These are phyloP conservation scores for Cercospora berteroae DNA, from an alignment of 2,329 filamentous ascomycete genomes.

Conservation along the genomic window DNA sequence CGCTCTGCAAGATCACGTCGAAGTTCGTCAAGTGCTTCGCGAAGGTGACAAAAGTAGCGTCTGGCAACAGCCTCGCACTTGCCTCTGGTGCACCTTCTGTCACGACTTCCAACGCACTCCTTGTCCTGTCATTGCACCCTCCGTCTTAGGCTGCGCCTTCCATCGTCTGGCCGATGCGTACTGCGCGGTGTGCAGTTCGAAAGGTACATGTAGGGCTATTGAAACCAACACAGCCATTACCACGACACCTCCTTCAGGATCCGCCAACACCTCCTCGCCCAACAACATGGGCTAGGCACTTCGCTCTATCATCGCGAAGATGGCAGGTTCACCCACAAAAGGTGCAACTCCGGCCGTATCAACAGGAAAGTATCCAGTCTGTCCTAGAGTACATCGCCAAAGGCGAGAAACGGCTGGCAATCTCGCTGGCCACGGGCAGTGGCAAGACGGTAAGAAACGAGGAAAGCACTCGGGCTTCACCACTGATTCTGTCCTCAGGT, in stretches of 20 bases:
- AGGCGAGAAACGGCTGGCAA: conserved; percentile 73
- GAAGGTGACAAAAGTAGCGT: not conserved
- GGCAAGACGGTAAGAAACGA: conserved; percentile 66
- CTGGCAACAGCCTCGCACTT: not conserved
- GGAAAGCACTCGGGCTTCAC: conserved; percentile 38
- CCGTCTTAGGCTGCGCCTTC: not conserved
- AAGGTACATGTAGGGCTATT: not conserved
- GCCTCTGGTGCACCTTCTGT: not conserved
- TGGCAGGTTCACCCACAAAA: not conserved
- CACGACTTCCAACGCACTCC: not conserved
- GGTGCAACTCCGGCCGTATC: conserved; percentile 68
- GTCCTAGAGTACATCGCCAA: conserved; percentile 65
- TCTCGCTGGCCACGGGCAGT: conserved; percentile 82
- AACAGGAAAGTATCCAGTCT: conserved; percentile 82
- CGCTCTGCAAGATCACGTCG: not conserved
- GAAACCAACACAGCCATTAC: not conserved
- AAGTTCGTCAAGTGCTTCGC: not conserved
- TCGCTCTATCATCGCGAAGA: not conserved
- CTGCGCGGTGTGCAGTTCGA: not conserved
- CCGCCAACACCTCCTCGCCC: not conserved
- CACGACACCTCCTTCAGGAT: not conserved
- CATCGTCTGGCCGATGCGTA: not conserved
- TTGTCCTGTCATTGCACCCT: not conserved
- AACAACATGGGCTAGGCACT: not conserved
- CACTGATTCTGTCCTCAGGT: conserved; percentile 55